phyloP scores from a whole-genome alignment of 192 early-diverging fungal genomes.

The Coemansia sp. region DNA sequence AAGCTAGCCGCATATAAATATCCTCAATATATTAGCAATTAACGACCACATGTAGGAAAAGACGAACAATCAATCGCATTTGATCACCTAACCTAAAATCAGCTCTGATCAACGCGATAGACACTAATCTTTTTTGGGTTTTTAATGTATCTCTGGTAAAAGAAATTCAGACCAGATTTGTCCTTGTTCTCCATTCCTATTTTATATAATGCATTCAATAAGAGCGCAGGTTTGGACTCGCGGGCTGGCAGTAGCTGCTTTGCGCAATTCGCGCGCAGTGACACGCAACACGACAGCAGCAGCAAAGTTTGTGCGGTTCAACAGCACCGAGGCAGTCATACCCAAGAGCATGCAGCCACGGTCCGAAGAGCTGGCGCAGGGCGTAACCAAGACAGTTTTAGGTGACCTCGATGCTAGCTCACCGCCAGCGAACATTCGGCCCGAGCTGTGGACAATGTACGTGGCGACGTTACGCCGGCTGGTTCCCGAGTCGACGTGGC shows the following conservation, averaged over 20 bases:
- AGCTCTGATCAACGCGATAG: background rate
- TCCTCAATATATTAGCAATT: no score
- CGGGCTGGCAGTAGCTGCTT: background rate
- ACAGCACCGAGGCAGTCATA: constrained; percentile 16
- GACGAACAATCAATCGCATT: background rate
- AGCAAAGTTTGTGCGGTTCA: constrained; percentile 3
- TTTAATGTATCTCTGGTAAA: background rate
- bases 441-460: constrained; percentile 29
- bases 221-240: constrained; percentile 7
- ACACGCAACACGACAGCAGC: background rate
- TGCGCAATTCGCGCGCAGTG: background rate
- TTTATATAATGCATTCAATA: constrained; percentile 20
- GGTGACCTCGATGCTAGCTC: constrained; percentile 13
- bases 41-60: no score
- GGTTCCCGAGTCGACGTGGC: constrained; percentile 3
- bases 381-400: background rate
- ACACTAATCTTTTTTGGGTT: background rate
- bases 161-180: constrained; percentile 1
- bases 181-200: background rate
- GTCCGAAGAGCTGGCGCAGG: constrained; percentile 1
- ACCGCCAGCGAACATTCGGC: constrained; percentile 18
- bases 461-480: constrained; percentile 28
- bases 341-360: constrained; percentile 30
- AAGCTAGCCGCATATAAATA: no score
- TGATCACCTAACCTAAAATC: background rate